Base-by-base conservation (phyloP, 2,329 filamentous ascomycete species). In the Sclerotinia spermophila region DNA sequence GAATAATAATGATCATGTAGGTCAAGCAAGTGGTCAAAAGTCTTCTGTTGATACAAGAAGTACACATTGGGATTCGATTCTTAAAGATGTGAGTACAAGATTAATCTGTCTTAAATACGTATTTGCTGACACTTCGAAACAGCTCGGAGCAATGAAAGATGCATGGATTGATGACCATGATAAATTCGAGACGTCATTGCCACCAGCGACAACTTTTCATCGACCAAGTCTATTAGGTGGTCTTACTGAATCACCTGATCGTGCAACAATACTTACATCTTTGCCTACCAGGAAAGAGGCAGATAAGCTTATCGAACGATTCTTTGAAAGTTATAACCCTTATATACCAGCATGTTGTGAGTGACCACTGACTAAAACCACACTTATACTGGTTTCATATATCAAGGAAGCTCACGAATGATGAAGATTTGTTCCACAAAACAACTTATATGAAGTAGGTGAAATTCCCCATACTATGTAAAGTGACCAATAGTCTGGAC, bases 51-150 rank as follows among this genome's bases (percentile, higher is more conserved):
- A 73, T 69, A 71, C 73, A n/a, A 71, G 86, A 5, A 85, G 85
- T 17, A 88, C 86, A 58, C 85, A 88, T 72, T 87, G 86, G 72
- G 84, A 87, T 82, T 85, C 86, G 5, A 86, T 88, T 77, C 77
- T 88, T 19, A 85, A 87, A 74, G 85, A 88, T 79, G 85, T 87
- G 74, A 81, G 84, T 67, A 33, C 1, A 10, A 51, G 13, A 11
- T 27, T 2, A 51, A 51, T 27, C 48, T 17, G 8, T 1, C 48
- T 27, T 51, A 27, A 27, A 51, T 17, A 13, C 11, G 24, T 27
- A 11, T 13, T 8, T 27, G 48, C n/a, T 51, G 48, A 51, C n/a
- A 51, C 48, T 51, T 51, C 48, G 27, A 27, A 51, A 51, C 17
- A 27, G 48, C 48, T 51, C 48, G 48, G 48, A 51, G 48, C 13